A percentile compares a stretch with the other conserved stretches of the same genome.
These are phyloP conservation scores for Hyphodiscus hymeniophilus DNA, from an alignment of 495 filamentous ascomycete genomes.

Conservation along the genomic window DNA sequence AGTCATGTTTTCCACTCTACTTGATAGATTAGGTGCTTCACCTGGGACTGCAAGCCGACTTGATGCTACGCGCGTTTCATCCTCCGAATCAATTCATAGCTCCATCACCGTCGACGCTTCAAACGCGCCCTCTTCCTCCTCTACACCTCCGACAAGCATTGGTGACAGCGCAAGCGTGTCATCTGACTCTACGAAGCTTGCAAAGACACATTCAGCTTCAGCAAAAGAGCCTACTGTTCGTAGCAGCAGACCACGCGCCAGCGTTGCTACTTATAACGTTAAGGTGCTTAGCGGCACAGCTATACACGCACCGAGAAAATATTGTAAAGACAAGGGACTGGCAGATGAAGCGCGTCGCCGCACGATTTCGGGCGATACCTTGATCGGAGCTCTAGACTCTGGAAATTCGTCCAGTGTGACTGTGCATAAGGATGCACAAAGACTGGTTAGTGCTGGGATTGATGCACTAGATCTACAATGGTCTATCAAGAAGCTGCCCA, in stretches of 20 bases:
- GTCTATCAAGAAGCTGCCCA: constrained; percentile 13
- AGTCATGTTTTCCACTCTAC: constrained; percentile 34
- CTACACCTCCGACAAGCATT: constrained; percentile 30
- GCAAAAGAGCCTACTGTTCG: constrained; percentile 20
- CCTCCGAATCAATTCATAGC: constrained; percentile 15
- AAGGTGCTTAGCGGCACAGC: constrained; percentile 40
- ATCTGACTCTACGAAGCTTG: constrained; percentile 16
- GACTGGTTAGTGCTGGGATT: constrained; percentile 16
- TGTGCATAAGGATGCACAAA: constrained; percentile 7
- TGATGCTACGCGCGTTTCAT: constrained; percentile 16
- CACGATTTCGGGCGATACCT: constrained; percentile 34
- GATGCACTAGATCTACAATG: constrained; percentile 15
- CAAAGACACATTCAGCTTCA: constrained; percentile 3
- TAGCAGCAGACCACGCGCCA: constrained; percentile 36
- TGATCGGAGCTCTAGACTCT: constrained; percentile 7
- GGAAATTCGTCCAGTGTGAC: constrained; percentile 7
- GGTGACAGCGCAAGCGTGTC: constrained; percentile 28
- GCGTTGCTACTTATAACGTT: constrained; percentile 46
- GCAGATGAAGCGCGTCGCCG: constrained; percentile 24
- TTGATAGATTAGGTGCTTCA: constrained; percentile 8
- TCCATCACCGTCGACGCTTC: constrained; percentile 19
- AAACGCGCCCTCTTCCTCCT: constrained; percentile 20
- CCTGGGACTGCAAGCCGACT: not conserved
- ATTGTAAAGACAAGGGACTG: constrained; percentile 10
- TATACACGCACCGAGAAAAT: constrained; percentile 29